Conservation (phyloP, 2,329 filamentous ascomycete genomes). For the Domatiomyces globalis region DNA sequence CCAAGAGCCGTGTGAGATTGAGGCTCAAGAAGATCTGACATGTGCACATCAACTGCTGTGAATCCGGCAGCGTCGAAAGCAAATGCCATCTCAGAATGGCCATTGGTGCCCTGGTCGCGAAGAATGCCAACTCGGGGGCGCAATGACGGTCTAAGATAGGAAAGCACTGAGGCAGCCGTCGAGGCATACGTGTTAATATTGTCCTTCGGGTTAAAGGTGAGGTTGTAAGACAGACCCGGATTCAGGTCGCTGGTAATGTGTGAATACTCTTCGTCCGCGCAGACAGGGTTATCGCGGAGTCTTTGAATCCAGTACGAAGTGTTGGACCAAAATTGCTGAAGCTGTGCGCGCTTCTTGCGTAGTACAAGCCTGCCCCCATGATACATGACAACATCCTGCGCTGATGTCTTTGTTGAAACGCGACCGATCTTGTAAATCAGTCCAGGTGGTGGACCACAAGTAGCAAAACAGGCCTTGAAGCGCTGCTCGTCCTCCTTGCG, state of each 20-base stretch:
- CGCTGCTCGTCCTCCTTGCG: conserved; percentile 68
- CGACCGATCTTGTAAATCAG: conserved; percentile 74
- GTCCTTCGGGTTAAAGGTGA: conserved; percentile 67
- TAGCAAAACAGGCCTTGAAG: conserved; percentile 83
- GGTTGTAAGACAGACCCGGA: conserved; percentile 70
- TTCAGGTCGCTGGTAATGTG: conserved; percentile 61
- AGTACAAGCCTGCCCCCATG: conserved; percentile 56
- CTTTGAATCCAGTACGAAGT: conserved; percentile 88
- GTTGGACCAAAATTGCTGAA: conserved; percentile 77
- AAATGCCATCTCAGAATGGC: conserved; percentile 94
- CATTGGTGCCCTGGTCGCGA: conserved; percentile 89
- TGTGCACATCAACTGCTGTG: conserved; percentile 83
- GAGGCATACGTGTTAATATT: conserved; percentile 27
- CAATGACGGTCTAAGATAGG: conserved; percentile 45
- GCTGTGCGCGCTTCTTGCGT: conserved; percentile 51
- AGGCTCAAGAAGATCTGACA: conserved; percentile 55
- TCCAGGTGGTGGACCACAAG: conserved; percentile 67
- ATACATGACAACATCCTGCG: conserved; percentile 64
- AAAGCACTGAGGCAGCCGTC: conserved; percentile 37
- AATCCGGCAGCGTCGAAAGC: conserved; percentile 87
- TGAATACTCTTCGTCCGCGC: conserved; percentile 69
- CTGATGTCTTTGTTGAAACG: conserved; percentile 47
- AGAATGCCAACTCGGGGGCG: conserved; percentile 78
- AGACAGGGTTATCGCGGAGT: conserved; percentile 72
- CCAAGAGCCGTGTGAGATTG: conserved; percentile 38